Percentiles rank a stretch among this genome's conserved stretches.
These are phyloP conservation scores for Tarenaya hassleriana DNA, from an alignment of 345 rosid genomes.

Conservation along the genomic window DNA sequence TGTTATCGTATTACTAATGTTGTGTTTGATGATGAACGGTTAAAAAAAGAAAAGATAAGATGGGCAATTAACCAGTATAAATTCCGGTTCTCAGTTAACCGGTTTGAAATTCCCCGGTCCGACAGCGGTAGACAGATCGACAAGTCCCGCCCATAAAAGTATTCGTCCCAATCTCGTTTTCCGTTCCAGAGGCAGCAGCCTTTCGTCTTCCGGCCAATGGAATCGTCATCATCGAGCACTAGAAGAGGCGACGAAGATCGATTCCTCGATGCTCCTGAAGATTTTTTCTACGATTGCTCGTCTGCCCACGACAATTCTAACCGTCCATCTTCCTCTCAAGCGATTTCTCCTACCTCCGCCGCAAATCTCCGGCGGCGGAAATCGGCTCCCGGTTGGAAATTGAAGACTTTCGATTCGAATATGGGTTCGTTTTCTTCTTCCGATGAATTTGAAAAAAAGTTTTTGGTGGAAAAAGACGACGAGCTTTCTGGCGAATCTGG, in stretches of 20 bases:
- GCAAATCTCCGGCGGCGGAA: conserved; percentile 34
- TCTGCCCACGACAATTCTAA: conserved; percentile 23
- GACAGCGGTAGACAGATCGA: too few relatives aligned
- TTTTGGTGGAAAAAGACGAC: conserved; percentile 19
- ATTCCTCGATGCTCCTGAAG: conserved; percentile 57
- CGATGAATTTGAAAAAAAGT: conserved; percentile 1
- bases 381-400: conserved; percentile 10
- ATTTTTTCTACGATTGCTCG: conserved; percentile 44
- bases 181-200: conserved; percentile 12
- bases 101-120: too few relatives aligned
- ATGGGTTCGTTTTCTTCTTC: conserved; percentile 17
- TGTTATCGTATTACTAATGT: too few relatives aligned
- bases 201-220: conserved; percentile 17
- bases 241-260: conserved; percentile 16
- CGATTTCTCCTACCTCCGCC: conserved; percentile 18
- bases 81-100: too few relatives aligned
- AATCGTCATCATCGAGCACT: conserved; percentile 13
- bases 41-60: neutral
- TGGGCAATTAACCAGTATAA: neutral
- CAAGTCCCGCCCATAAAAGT: conserved; percentile 10
- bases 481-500: conserved; percentile 22
- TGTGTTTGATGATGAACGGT: neutral
- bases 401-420: neutral
- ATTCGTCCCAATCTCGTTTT: conserved; percentile 21
- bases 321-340: conserved; percentile 24